Evolutionary conservation across 2,329 filamentous ascomycete genomes (phyloP), one percentile per base, ranked within the genome.

Genomic region (Dactylonectria estremocensis): DNA sequence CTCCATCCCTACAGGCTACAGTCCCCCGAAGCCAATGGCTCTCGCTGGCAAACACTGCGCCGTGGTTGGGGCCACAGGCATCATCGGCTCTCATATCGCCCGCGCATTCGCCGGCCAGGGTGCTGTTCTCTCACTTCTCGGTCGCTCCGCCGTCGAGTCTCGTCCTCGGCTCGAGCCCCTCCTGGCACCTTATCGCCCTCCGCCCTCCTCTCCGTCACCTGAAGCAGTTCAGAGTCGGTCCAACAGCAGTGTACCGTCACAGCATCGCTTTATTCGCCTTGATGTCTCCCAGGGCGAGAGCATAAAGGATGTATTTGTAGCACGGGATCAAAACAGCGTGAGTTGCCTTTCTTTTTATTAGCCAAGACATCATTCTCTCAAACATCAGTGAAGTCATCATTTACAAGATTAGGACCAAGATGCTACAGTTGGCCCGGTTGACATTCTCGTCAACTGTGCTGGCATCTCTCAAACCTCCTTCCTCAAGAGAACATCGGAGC

Each of bases 371-470:
- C 6, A 16, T n/a, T 48, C 5, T n/a, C 7, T 20, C 5, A 22
- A 18, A 37, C 7, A 18, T n/a, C 5, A 22, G 3, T n/a, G 5
- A 22, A 43, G 24, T 16, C 49, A 18, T n/a, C 20, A 28, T 55
- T 49, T 18, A 54, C 50, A 33, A 54, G 10, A 11, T 16, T 24
- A 72, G 70, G 43, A 43, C 4, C 59, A 56, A 45, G 61, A 71
- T 31, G 48, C 66, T 54, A 35, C 65, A 43, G 76, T 82, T 40
- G 81, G 81, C 0, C 74, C 77, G 9, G 71, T 84, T 9, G 85
- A 89, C 74, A 83, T 95, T 33, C 87, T 97, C 1, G 87, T 97
- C 70, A 97, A 97, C 77, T 92, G 93, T 28, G 94, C 94, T 0
- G 95, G 94, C 10, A 84, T 95, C 22, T 86, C 91, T 0, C 90